These are phyloP conservation scores for Saccharum spontaneum DNA, from an alignment of 176 grass and related monocot genomes.

Conservation along the genomic window DNA sequence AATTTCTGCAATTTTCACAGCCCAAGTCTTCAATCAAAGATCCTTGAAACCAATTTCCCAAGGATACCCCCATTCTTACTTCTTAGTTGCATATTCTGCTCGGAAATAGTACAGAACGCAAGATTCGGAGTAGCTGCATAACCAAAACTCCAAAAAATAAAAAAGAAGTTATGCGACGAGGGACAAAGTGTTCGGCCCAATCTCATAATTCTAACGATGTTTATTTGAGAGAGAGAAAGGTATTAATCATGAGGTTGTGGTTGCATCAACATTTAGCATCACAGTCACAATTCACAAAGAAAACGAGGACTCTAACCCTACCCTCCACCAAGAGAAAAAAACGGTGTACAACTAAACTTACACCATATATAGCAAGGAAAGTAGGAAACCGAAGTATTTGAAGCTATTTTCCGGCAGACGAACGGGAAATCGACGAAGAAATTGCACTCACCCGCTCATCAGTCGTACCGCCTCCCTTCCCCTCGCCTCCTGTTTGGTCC, in stretches of 20 bases:
- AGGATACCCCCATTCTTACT: no score
- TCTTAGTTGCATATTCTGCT: no score
- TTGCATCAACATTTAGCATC: neutral
- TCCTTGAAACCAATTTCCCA: neutral
- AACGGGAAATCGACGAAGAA: neutral
- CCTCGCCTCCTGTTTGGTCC: neutral
- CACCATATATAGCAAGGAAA: neutral
- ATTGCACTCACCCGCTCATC: conserved; percentile 1
- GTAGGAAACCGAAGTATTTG: no score
- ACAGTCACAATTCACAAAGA: neutral
- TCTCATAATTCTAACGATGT: neutral
- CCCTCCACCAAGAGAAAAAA: neutral
- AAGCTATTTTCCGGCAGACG: neutral
- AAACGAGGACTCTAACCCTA: neutral
- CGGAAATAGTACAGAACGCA: no score
- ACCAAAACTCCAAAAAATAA: neutral
- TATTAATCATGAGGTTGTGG: neutral
- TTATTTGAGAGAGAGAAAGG: neutral
- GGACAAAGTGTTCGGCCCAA: neutral
- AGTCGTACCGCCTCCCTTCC: neutral
- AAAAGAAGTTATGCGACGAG: neutral
- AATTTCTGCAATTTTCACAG: neutral
- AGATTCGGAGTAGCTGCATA: neutral
- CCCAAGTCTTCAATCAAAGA: neutral
- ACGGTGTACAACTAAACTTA: neutral